Evolutionary conservation across 2,329 filamentous ascomycete genomes (phyloP).

Genomic region (Beauveria asiatica): DNA sequence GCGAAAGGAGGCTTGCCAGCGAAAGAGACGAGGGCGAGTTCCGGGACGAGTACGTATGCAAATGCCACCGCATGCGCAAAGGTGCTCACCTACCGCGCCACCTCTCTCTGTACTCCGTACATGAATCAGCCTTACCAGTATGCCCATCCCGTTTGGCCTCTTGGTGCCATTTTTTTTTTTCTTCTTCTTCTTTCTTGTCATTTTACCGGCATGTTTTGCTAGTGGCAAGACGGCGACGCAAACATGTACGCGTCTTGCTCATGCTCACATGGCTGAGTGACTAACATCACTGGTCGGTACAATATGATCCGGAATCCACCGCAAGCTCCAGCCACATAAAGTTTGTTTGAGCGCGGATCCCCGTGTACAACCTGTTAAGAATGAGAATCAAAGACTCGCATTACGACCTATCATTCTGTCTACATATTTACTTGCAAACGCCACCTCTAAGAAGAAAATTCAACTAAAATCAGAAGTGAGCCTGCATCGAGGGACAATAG

Average conservation of each 20-base stretch:
- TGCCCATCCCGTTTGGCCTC: background rate
- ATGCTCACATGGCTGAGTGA: background rate
- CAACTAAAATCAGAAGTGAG: too few species aligned
- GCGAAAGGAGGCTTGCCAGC: background rate
- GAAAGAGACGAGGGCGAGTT: background rate
- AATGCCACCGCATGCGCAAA: background rate
- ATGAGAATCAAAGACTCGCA: too few species aligned
- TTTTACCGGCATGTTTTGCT: background rate
- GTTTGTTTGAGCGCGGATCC: background rate
- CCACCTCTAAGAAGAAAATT: too few species aligned
- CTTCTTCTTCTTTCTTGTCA: background rate
- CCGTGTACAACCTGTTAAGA: background rate
- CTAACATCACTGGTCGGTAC: background rate
- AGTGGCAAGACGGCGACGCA: constrained; percentile 3
- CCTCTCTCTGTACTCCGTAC: background rate
- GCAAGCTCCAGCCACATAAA: background rate
- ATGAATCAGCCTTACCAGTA: too few species aligned
- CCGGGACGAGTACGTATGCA: background rate
- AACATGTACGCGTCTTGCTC: background rate
- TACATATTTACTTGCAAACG: too few species aligned
- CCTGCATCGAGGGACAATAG: too few species aligned
- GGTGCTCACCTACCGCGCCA: background rate
- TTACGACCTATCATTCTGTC: too few species aligned
- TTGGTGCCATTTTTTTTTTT: background rate
- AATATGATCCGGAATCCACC: background rate